Base-by-base conservation (phyloP, 805 yeast genomes). In the Candida pini region DNA sequence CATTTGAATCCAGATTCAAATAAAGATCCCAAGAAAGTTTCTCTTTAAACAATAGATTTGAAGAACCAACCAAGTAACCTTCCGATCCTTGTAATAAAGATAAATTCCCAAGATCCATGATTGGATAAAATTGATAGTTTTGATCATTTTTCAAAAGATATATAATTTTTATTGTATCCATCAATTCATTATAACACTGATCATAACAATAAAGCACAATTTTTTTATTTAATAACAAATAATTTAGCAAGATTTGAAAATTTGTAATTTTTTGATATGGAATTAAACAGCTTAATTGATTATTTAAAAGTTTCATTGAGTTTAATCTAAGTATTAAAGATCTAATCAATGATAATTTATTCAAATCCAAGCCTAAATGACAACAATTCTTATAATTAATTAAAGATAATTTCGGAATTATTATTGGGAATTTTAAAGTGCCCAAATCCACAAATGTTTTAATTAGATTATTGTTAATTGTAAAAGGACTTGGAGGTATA, bases 41-140 rank as follows among this genome's bases (percentile, higher is more conserved):
- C 21, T 71, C 66, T 47, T 75, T 76, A 49, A 81, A 73, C 26
- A 78, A 69, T 12, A 81, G 72, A 49, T 81, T 81, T 26, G 81
- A 74, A 3, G 87, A 79, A 4, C 90, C 90, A 2, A 82, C 69
- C 31, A 81, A 58, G 45, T 63, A 74, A 19, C 59, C 60, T 20
- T 47, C 61, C 40, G 60, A 66, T 33, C 49, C 58, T 40, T 64
- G 63, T 33, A 77, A 53, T 2, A 69, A 43, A 39, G 74, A 78
- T 28, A 78, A 58, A 39, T 76, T 69, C 3, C 80, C 73, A 2
- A 79, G 70, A 43, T 81, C 88, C 27, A 78, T 60, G 20, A 76
- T 68, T 2, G 88, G 88, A 31, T 48, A 48, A 26, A 36, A 48
- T 6, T 49, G 44, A 17, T 41, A 39, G n/a, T n/a, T n/a, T 6